Conservation (phyloP, 2,329 filamentous ascomycete species). For the Talaromyces sp. region DNA sequence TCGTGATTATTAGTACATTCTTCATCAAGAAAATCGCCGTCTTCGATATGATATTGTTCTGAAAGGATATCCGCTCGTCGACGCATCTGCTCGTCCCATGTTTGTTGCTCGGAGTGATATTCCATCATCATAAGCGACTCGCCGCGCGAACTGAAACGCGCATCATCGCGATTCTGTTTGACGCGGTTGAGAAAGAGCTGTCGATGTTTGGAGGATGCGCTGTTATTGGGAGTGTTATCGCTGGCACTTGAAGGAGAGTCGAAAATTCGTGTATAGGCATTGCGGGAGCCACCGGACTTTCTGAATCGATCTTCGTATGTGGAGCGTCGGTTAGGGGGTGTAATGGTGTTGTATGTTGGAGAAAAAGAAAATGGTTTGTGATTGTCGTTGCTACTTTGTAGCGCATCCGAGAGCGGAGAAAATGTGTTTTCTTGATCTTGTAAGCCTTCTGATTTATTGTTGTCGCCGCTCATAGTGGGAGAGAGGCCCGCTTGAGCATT, state of each 20-base stretch:
- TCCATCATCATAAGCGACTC: constrained; percentile 45
- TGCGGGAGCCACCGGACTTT: constrained; percentile 33
- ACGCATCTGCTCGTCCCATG: constrained; percentile 40
- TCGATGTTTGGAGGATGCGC: constrained; percentile 34
- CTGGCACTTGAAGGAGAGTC: constrained; percentile 7
- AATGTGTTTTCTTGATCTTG: constrained; percentile 7
- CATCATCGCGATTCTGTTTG: constrained; percentile 37
- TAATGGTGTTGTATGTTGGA: background rate
- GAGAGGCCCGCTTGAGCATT: constrained; percentile 21
- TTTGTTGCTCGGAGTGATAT: constrained; percentile 35
- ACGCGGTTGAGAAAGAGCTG: constrained; percentile 42
- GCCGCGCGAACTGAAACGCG: constrained; percentile 38
- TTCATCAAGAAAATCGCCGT: constrained; percentile 17
- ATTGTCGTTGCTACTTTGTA: background rate
- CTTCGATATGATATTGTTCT: constrained; percentile 20
- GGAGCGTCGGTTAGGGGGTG: constrained; percentile 15
- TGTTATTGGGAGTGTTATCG: constrained; percentile 20
- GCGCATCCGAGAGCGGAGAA: background rate
- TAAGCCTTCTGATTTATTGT: background rate
- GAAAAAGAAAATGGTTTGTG: constrained; percentile 8
- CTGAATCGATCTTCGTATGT: constrained; percentile 37
- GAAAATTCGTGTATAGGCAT: constrained; percentile 21
- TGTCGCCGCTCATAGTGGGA: constrained; percentile 8
- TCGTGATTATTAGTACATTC: constrained; percentile 11
- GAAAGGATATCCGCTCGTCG: constrained; percentile 29